Percentiles rank a stretch among this genome's conserved stretches.
These are phyloP conservation scores for Pilasporangium apinafurcum DNA, from an alignment of 352 stramenopile genomes.

Conservation along the genomic window DNA sequence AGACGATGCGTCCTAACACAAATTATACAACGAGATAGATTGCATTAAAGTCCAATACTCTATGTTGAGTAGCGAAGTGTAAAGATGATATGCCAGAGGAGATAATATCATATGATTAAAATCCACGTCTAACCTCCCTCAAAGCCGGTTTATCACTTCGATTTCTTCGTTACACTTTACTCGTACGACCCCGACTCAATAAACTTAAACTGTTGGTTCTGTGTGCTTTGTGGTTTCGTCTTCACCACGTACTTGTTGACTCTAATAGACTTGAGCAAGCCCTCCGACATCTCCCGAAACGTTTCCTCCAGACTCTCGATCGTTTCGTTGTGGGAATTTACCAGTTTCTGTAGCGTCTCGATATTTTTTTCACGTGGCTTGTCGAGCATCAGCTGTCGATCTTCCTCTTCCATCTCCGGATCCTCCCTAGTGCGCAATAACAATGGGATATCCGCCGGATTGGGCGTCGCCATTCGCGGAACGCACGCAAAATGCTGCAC, in stretches of 20 bases:
- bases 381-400: constrained; percentile 65
- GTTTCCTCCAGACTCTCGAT: constrained; percentile 78
- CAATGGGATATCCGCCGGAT: constrained; percentile 70
- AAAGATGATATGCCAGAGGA: too few relatives aligned
- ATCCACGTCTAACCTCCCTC: too few relatives aligned
- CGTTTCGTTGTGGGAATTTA: constrained; percentile 58
- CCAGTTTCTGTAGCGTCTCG: constrained; percentile 61
- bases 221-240: constrained; percentile 68
- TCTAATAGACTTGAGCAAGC: constrained; percentile 73
- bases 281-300: constrained; percentile 82
- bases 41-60: not conserved
- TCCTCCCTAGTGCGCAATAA: constrained; percentile 77
- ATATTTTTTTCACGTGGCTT: constrained; percentile 60
- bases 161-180: constrained; percentile 2
- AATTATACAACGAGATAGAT: constrained; percentile 1
- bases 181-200: constrained; percentile 79
- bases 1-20: constrained; percentile 11
- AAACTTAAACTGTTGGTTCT: constrained; percentile 79
- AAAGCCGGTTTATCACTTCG: not conserved
- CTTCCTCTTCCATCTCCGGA: constrained; percentile 79
- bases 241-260: constrained; percentile 85
- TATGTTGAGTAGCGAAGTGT: too few relatives aligned
- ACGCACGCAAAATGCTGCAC: constrained; percentile 83
- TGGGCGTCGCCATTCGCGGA: constrained; percentile 76
- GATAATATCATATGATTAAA: too few relatives aligned